Base-by-base conservation (phyloP, 2,329 filamentous ascomycete genomes). In the Beauveria sp. region DNA sequence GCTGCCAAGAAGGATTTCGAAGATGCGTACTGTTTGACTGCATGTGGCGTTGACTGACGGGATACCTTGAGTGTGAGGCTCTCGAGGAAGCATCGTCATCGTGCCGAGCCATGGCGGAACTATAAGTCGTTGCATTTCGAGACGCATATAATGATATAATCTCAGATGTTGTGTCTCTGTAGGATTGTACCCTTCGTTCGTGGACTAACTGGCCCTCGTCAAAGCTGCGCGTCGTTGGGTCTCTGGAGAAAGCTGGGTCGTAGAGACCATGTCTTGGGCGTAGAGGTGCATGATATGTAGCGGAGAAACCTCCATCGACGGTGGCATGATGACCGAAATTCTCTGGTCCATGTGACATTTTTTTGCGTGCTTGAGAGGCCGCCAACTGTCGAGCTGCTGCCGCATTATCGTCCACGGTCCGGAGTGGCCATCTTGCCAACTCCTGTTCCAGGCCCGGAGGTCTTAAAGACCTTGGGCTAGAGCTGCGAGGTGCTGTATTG, bases 111-210 rank as follows among this genome's bases (percentile, higher is more conserved):
- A 34, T 31, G 2, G 31, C 12, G 4, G 51, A 46, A 16, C 24
- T 45, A 22, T 50, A 45, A 18, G 43, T 8, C 43, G 38, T 16
- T 9, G 43, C 31, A 42, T 56, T 61, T 43, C 51, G 48, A 38
- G 77, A 81, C 20, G 77, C 79, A 66, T 84, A 84, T 69, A 85
- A 76, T 1, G 82, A 85, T 40, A 82, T 75, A 65, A 81, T 79
- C 65, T 85, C 83, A 2, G 82, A 84, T 12, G 78, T 76, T 2
- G 77, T 77, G 66, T 84, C 81, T 63, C 78, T 75, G 64, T 80
- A 79, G 0, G 79, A 82, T 34, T 79, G 76, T n/a, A 80, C 72
- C 62, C 70, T 75, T 62, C 77, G 73, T 60, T 80, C 77, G 65
- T 81, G 77, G 16, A 73, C 71, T 28, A 69, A 66, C 54, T 67